These are phyloP conservation scores for Talaromyces sp. DNA, from an alignment of 2,329 filamentous ascomycete genomes.

Conservation along the genomic window DNA sequence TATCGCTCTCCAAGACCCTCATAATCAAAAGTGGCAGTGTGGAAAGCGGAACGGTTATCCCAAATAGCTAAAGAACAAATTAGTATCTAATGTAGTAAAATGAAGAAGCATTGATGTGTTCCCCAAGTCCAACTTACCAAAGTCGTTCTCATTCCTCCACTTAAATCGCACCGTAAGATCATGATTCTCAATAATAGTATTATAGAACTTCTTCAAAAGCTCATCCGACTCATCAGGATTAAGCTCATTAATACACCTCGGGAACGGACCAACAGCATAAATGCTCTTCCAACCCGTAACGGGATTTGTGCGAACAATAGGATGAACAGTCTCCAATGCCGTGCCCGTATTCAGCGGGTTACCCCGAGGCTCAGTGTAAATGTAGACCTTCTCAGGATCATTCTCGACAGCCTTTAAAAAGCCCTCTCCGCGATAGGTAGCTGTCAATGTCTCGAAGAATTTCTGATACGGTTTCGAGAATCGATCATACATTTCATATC, in stretches of 20 bases:
- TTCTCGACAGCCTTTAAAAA: slow-evolving; percentile 53
- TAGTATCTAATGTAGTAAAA: no score
- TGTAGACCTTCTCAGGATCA: slow-evolving; percentile 15
- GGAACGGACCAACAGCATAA: slow-evolving; percentile 49
- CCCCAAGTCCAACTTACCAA: slow-evolving; percentile 34
- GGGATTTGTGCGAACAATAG: slow-evolving; percentile 63
- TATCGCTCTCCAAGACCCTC: slow-evolving; percentile 32
- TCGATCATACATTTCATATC: slow-evolving; percentile 68
- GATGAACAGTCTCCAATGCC: slow-evolving; percentile 55
- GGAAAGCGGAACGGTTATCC: slow-evolving; percentile 38
- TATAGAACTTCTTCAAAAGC: slow-evolving; percentile 48
- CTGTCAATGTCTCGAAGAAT: slow-evolving; percentile 63
- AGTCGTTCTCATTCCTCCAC: slow-evolving; percentile 54
- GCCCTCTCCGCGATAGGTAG: slow-evolving; percentile 54
- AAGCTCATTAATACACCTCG: slow-evolving; percentile 48
- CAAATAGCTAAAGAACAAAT: slow-evolving; percentile 31
- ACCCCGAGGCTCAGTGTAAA: slow-evolving; percentile 53
- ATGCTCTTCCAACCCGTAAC: slow-evolving; percentile 66
- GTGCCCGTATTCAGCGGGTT: slow-evolving; percentile 58
- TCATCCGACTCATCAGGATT: slow-evolving; percentile 47
- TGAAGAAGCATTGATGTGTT: no score
- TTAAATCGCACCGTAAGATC: slow-evolving; percentile 54
- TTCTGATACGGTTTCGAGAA: slow-evolving; percentile 59
- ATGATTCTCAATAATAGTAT: slow-evolving; percentile 51
- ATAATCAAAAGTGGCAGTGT: slow-evolving; percentile 36